Evolutionary conservation across 2,329 filamentous ascomycete species (phyloP).

Genomic region (Xylariales sp.): DNA sequence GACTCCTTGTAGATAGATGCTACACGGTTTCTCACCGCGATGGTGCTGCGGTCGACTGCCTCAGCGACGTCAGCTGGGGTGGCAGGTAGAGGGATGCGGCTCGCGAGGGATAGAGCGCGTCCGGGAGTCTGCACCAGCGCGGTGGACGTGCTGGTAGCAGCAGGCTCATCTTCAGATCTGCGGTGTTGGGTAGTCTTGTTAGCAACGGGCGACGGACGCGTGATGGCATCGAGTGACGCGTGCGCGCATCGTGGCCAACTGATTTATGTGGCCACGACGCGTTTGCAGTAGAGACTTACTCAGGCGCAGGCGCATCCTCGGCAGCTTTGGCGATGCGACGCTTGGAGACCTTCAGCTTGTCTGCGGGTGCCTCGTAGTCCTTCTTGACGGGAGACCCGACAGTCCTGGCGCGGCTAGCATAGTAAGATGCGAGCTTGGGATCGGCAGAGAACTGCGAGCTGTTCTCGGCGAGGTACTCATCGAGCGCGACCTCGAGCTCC

Average conservation of each 20-base stretch:
- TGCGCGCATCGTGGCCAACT: no score
- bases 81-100: constrained; percentile 71
- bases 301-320: constrained; percentile 62
- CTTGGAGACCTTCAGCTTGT: constrained; percentile 18
- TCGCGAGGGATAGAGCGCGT: constrained; percentile 48
- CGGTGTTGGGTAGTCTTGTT: constrained; percentile 44
- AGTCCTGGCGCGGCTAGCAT: constrained; percentile 59
- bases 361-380: constrained; percentile 26
- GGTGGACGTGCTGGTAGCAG: constrained; percentile 30
- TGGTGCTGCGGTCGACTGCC: constrained; percentile 67
- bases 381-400: constrained; percentile 59
- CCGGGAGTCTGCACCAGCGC: constrained; percentile 45
- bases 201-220: no score
- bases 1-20: constrained; percentile 60
- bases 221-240: no score
- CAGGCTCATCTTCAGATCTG: constrained; percentile 21
- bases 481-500: constrained; percentile 72
- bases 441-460: constrained; percentile 59
- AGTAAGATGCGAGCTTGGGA: constrained; percentile 69
- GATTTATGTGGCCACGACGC: constrained; percentile 66
- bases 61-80: constrained; percentile 75
- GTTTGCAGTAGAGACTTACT: constrained; percentile 66
- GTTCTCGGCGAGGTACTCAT: constrained; percentile 69
- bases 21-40: constrained; percentile 63
- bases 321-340: constrained; percentile 34